These are phyloP conservation scores for Rhamnella rubrinervis DNA, from an alignment of 331 rosid genomes.

Conservation along the genomic window DNA sequence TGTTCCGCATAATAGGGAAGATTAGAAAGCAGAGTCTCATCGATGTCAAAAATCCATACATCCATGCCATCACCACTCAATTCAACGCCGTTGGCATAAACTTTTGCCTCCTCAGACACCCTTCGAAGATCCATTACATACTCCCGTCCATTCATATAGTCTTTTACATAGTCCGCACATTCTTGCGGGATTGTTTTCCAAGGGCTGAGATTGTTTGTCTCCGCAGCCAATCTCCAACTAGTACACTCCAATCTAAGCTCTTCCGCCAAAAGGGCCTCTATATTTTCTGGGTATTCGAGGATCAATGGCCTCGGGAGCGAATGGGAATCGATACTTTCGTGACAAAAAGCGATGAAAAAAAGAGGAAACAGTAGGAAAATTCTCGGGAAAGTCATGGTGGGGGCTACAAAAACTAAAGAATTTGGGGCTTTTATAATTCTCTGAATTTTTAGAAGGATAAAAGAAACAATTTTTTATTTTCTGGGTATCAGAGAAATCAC, in stretches of 20 bases:
- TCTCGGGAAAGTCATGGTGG: constrained; percentile 27
- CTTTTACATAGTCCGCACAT: constrained; percentile 63
- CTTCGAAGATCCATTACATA: constrained; percentile 52
- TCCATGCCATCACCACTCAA: constrained; percentile 64
- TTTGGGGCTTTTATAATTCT: background rate
- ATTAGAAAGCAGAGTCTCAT: constrained; percentile 90
- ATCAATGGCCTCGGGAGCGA: constrained; percentile 53
- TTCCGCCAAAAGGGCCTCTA: constrained; percentile 27
- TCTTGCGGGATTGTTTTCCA: constrained; percentile 70
- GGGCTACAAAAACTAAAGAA: background rate
- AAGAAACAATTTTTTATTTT: background rate
- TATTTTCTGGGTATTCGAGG: constrained; percentile 39
- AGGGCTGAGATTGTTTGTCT: constrained; percentile 66
- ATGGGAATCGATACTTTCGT: constrained; percentile 38
- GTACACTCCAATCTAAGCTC: constrained; percentile 46
- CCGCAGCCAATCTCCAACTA: constrained; percentile 85
- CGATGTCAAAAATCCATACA: constrained; percentile 89
- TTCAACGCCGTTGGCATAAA: constrained; percentile 49
- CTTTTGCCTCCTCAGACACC: constrained; percentile 55
- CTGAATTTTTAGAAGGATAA: background rate
- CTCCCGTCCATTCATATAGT: constrained; percentile 55
- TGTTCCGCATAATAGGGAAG: constrained; percentile 76
- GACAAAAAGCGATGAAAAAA: constrained; percentile 34
- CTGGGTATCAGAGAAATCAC: background rate
- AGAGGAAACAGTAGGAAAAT: constrained; percentile 31